A percentile compares a stretch with the other conserved stretches of the same genome.
Evolutionary conservation across 2,329 filamentous ascomycete genomes (phyloP).

Genomic region (Dryadomyces quercivorus): DNA sequence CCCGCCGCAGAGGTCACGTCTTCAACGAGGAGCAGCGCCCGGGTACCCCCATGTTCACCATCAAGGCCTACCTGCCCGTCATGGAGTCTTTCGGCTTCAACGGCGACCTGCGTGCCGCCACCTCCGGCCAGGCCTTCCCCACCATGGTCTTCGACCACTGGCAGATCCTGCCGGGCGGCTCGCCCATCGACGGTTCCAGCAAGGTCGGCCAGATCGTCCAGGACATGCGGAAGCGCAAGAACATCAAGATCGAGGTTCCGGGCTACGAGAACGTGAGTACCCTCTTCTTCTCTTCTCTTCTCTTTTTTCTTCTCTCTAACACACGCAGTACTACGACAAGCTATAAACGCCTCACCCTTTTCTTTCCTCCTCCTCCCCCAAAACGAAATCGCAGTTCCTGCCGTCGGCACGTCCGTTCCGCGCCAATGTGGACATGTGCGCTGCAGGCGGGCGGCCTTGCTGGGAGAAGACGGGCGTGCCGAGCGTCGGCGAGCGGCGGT

Average conservation of each 20-base stretch:
- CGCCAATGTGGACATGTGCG: neutral
- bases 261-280: constrained; percentile 86
- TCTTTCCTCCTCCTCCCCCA: constrained; percentile 4
- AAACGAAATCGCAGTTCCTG: neutral
- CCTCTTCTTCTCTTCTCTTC: neutral
- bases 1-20: constrained; percentile 95
- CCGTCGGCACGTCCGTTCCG: neutral
- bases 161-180: constrained; percentile 91
- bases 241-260: constrained; percentile 92
- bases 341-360: constrained; percentile 51
- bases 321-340: constrained; percentile 88
- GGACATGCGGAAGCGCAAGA: constrained; percentile 97
- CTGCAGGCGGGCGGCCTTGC: neutral
- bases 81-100: constrained; percentile 65
- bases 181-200: constrained; percentile 68
- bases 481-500: neutral
- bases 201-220: constrained; percentile 75
- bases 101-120: constrained; percentile 85
- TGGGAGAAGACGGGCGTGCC: neutral
- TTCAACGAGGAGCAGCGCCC: constrained; percentile 97
- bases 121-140: constrained; percentile 96
- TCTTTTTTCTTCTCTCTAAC: neutral
- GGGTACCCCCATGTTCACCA: constrained; percentile 97
- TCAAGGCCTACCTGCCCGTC: constrained; percentile 39
- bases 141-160: constrained; percentile 99